phyloP scores from a whole-genome alignment of 345 rosid genomes.

The Erucastrum elatum region DNA sequence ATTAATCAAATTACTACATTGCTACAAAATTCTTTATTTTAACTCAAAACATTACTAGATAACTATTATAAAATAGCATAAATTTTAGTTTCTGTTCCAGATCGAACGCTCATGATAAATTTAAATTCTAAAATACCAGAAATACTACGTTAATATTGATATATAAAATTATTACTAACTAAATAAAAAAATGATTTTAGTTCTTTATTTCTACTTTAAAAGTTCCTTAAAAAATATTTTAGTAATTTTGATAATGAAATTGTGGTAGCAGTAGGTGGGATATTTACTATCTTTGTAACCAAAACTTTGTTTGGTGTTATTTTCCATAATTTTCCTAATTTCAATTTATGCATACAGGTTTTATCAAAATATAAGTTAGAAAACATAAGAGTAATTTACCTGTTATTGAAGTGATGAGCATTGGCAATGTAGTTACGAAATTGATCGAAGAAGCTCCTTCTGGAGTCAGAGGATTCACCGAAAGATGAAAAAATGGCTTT shows the following conservation, averaged over 20 bases:
- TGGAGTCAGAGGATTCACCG: constrained; percentile 39
- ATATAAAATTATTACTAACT: neutral
- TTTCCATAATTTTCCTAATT: neutral
- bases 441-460: constrained; percentile 50
- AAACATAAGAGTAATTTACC: constrained; percentile 14
- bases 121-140: neutral
- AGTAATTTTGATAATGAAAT: neutral
- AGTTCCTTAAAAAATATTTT: neutral
- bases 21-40: neutral
- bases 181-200: neutral
- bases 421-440: constrained; percentile 38
- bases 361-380: neutral
- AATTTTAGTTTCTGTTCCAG: neutral
- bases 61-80: neutral
- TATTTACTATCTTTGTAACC: neutral
- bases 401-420: constrained; percentile 24
- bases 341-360: neutral
- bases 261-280: neutral
- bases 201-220: neutral
- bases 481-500: constrained; percentile 50
- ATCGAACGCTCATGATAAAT: neutral
- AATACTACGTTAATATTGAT: neutral
- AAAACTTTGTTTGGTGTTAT: neutral
- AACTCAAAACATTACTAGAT: neutral
- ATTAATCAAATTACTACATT: neutral